Percentiles rank a stretch among this genome's conserved stretches.
These are phyloP conservation scores for Davidsoniella virescens DNA, from an alignment of 2,329 filamentous ascomycete genomes.

Conservation along the genomic window DNA sequence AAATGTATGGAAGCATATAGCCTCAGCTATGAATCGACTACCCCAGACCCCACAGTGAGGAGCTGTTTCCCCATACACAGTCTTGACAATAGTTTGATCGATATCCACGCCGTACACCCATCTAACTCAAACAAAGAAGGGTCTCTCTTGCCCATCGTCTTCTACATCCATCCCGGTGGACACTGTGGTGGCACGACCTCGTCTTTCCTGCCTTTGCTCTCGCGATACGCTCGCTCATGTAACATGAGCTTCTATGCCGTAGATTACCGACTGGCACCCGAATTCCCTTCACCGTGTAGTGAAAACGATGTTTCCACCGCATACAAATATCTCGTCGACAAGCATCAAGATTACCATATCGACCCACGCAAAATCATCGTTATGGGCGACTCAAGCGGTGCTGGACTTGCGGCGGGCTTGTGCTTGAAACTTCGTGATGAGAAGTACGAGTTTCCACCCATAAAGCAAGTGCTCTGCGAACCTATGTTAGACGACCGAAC, in stretches of 20 bases:
- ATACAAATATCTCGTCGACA: slow-evolving; percentile 16
- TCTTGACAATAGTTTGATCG: slow-evolving; percentile 14
- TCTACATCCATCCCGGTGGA: slow-evolving; percentile 28
- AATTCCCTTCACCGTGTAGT: slow-evolving; percentile 22
- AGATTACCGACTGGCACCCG: slow-evolving; percentile 29
- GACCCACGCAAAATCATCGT: slow-evolving; percentile 15
- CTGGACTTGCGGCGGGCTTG: slow-evolving; percentile 14
- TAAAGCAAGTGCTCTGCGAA: slow-evolving; percentile 20
- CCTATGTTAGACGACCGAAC: slow-evolving; percentile 22
- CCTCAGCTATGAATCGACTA: slow-evolving; percentile 2
- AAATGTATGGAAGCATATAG: neutral
- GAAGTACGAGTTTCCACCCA: slow-evolving; percentile 16
- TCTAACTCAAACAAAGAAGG: neutral
- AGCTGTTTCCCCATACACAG: slow-evolving; percentile 12
- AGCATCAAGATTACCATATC: slow-evolving; percentile 16
- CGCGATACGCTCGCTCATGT: slow-evolving; percentile 17
- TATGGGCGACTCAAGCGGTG: slow-evolving; percentile 16
- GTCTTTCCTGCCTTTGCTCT: slow-evolving; percentile 16
- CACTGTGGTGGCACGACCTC: slow-evolving; percentile 21
- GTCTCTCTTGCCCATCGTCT: slow-evolving; percentile 18
- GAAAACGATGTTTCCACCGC: slow-evolving; percentile 23
- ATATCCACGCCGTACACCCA: slow-evolving; percentile 9
- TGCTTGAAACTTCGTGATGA: slow-evolving; percentile 25
- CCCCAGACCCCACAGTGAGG: neutral
- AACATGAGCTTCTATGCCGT: slow-evolving; percentile 23